Conservation (phyloP, 306 rosid genomes). For the Sindora glabra region DNA sequence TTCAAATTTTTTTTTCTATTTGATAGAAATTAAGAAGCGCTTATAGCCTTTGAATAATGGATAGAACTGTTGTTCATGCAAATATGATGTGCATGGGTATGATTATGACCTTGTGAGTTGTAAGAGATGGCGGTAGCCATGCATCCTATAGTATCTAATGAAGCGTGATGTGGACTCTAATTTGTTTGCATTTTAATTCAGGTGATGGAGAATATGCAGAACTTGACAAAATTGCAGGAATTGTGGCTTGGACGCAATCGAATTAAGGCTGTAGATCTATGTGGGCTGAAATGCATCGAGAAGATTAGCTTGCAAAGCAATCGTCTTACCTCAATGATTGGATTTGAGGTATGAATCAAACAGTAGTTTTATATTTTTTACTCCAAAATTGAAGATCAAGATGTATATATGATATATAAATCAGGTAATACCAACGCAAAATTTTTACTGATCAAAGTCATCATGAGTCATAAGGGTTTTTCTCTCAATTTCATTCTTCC, state of each 20-base stretch:
- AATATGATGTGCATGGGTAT: not conserved
- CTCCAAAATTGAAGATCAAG: not conserved
- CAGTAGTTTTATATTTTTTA: not conserved
- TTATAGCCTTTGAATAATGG: not conserved
- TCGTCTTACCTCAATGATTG: conserved; percentile 73
- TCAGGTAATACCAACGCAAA: not conserved
- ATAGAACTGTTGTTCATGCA: not conserved
- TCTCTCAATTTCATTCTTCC: not conserved
- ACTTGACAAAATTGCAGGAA: conserved; percentile 58
- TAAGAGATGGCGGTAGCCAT: not conserved
- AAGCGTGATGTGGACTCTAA: not conserved
- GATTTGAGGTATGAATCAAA: conserved; percentile 56
- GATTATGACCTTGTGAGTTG: not conserved
- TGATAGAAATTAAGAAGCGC: not conserved
- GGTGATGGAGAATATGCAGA: conserved; percentile 85
- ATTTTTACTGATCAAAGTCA: not conserved
- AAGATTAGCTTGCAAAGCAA: conserved; percentile 96
- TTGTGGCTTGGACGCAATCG: conserved; percentile 94
- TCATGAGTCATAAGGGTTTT: not conserved
- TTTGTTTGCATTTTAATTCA: conserved; percentile 15
- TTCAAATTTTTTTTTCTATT: not conserved
- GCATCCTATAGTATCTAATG: not conserved
- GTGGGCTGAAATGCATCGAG: conserved; percentile 70
- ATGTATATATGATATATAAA: not conserved
- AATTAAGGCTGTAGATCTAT: conserved; percentile 65